A percentile compares a stretch with the other conserved stretches of the same genome.
Conservation (phyloP, 495 filamentous ascomycete species). For the Daldinia vernicosa region DNA sequence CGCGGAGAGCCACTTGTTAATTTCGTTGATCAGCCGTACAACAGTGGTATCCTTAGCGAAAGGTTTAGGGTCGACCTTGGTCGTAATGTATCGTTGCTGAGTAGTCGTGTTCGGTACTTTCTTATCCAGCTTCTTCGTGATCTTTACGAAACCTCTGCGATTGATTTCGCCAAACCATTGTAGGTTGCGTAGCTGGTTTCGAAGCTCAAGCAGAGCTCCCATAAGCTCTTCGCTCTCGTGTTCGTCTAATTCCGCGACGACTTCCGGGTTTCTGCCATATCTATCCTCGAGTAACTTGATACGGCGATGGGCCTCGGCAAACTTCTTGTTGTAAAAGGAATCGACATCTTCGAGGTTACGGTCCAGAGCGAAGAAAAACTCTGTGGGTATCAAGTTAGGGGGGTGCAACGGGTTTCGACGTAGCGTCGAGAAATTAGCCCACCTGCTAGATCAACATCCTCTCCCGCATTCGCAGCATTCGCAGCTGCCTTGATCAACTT, state of each 20-base stretch:
- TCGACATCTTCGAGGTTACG: slow-evolving; percentile 96
- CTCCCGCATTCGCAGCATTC: slow-evolving; percentile 68
- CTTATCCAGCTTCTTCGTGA: slow-evolving; percentile 97
- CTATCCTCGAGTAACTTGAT: slow-evolving; percentile 84
- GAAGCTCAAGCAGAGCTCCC: slow-evolving; percentile 85
- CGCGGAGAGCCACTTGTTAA: slow-evolving; percentile 91
- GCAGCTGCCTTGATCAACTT: slow-evolving; percentile 86
- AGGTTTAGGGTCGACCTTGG: slow-evolving; percentile 83
- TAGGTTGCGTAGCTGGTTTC: slow-evolving; percentile 85
- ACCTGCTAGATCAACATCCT: slow-evolving; percentile 81
- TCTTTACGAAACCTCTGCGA: slow-evolving; percentile 92
- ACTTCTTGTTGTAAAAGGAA: slow-evolving; percentile 94
- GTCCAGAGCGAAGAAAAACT: slow-evolving; percentile 93
- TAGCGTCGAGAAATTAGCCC: slow-evolving; percentile 44
- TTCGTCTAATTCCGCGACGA: slow-evolving; percentile 60
- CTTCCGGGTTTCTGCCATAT: slow-evolving; percentile 70
- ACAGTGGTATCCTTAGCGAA: slow-evolving; percentile 83
- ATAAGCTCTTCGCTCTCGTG: slow-evolving; percentile 91
- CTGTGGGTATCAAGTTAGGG: slow-evolving; percentile 60
- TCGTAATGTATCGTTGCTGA: slow-evolving; percentile 82
- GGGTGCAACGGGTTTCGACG: slow-evolving; percentile 40
- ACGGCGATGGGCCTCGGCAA: slow-evolving; percentile 79
- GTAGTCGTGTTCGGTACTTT: slow-evolving; percentile 76
- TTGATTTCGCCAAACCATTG: slow-evolving; percentile 99
- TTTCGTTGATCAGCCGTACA: slow-evolving; percentile 70